Base-by-base conservation (phyloP, 1,284 basidiomycete species). In the Irpex sp. region DNA sequence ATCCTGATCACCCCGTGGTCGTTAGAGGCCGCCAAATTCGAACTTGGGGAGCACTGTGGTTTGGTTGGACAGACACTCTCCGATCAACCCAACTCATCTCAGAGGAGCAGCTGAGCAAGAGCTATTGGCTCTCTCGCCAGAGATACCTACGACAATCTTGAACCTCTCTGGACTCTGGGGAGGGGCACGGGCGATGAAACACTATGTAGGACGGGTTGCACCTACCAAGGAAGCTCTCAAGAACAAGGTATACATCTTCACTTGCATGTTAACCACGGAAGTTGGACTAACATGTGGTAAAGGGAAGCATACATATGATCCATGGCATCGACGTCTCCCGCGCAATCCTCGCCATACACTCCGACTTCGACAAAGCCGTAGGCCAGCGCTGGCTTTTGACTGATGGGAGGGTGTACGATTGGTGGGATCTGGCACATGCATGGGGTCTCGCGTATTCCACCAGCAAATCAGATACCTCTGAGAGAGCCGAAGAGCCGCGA, bases 131-230 rank as follows among this genome's bases (percentile, higher is more conserved):
- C 71, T 86, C n/a, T 76, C 79, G 4, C 75, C 77, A 2, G 63
- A 65, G 1, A 68, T 72, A n/a, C 79, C 73, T 0, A 80, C 83
- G 1, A 83, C 83, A 0, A 83, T 89, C 0, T 74, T 90, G 37
- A 80, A 88, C 67, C 80, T 89, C n/a, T 76, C 79, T 13, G 87
- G 87, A 0, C 75, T 90, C 3, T 89, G 85, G 84, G 87, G 88
- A 19, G 83, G 83, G 1, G 63, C 72, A 13, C 77, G 87, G 4
- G 72, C 76, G 4, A 72, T 79, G 13, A 74, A 76, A 55, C 83
- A 84, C 63, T 88, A 82, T 79, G 78, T 89, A 6, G 68, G 69
- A 0, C 77, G 78, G 21, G 79, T 88, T 11, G 83, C 83, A 0
- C 77, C 83, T 0, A 79, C 80, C 2, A 87, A 88, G 68, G 84